Evolutionary conservation across 78 protist species (phyloP).

Genomic region (Guillardia theta): DNA sequence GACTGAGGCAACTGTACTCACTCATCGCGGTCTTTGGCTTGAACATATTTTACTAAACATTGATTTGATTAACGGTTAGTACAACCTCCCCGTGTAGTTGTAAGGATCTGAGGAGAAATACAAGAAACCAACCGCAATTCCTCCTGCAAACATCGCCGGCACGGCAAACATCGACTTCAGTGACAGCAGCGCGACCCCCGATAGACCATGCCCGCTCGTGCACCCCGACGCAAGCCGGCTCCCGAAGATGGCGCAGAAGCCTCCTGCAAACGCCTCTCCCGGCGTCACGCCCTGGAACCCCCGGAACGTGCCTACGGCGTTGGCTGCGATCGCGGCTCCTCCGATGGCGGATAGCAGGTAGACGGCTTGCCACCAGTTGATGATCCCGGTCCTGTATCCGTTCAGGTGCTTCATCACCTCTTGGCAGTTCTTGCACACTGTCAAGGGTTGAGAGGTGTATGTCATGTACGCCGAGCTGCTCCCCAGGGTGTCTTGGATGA

Average conservation of each 20-base stretch:
- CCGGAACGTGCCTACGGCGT: neutral
- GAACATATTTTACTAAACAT: too few species aligned
- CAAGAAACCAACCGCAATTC: neutral
- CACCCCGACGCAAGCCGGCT: neutral
- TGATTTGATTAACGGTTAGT: too few species aligned
- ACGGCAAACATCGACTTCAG: neutral
- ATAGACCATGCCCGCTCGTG: slow-evolving; percentile 21
- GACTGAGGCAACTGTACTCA: too few species aligned
- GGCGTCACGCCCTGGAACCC: neutral
- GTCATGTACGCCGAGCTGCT: neutral
- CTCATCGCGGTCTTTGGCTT: too few species aligned
- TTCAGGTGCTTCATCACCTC: neutral
- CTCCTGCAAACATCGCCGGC: slow-evolving; percentile 1
- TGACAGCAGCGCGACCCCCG: neutral
- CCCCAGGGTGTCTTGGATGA: neutral
- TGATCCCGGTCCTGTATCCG: neutral
- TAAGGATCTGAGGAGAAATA: too few species aligned
- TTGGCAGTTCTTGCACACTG: neutral
- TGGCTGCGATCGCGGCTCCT: neutral
- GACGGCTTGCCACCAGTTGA: neutral
- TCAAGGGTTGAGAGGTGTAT: neutral
- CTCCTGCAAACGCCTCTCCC: neutral
- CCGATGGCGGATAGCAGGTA: neutral
- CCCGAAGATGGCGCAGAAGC: neutral
- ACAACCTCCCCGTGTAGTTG: too few species aligned